These are phyloP conservation scores for Amauroascus verrucosus DNA, from an alignment of 2,329 filamentous ascomycete genomes.

Conservation along the genomic window DNA sequence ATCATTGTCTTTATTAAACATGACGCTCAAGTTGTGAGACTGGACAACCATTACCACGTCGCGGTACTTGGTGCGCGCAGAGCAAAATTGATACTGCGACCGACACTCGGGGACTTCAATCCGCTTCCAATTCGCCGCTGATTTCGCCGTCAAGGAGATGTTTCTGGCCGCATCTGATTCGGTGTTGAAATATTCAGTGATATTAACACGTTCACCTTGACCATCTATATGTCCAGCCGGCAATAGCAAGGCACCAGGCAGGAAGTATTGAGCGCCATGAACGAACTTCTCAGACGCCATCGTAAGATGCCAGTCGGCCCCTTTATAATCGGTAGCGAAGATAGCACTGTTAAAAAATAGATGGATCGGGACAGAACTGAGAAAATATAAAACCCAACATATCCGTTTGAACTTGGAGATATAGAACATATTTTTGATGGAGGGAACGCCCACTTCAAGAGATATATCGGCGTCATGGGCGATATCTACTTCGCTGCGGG, in stretches of 20 bases:
- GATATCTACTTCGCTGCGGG: not conserved
- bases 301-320: not conserved
- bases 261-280: not conserved
- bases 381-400: not conserved
- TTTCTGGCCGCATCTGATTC: not conserved
- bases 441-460: not conserved
- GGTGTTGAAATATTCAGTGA: not conserved
- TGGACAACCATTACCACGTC: not conserved
- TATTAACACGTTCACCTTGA: not conserved
- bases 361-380: not conserved
- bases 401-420: not conserved
- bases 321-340: not conserved
- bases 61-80: not conserved
- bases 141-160: not conserved
- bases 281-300: not conserved
- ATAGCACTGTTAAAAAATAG: not conserved
- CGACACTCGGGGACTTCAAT: not conserved
- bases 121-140: not conserved
- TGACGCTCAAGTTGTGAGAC: not conserved
- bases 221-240: not conserved
- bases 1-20: not conserved
- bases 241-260: not conserved
- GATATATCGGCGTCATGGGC: not conserved
- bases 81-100: not conserved
- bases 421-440: not conserved